Evolutionary conservation across 2,329 filamentous ascomycete species (phyloP), one percentile per base, ranked within the genome.

Genomic region (Ceratocystiopsis sp.): DNA sequence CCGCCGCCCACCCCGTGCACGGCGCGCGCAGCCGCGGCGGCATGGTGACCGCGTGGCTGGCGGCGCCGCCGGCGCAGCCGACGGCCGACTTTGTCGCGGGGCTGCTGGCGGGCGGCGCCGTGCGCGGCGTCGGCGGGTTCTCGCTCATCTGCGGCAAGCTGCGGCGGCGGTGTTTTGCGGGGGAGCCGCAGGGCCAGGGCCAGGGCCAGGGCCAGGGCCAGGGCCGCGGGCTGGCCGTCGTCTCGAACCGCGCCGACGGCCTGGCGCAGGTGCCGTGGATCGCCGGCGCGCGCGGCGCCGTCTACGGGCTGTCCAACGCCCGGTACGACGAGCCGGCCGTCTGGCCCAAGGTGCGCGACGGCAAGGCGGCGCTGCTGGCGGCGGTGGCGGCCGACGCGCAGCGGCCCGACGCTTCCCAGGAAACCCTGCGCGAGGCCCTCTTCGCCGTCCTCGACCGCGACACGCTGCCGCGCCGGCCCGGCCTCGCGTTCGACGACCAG

Each of bases 81-180:
- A 62, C 71, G 2, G 56, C 61, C 32, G 57, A 67, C 3, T 75
- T 73, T 50, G 69, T 76, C 15, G 53, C 65, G 42, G 60, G 61
- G 11, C 61, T 78, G 51, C 63, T 78, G 40, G 62, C 65, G 36
- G 66, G 66, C 25, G 62, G 63, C 18, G 65, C 70, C 11, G 67
- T 76, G 18, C 70, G 70, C 51, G 74, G 72, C 41, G 72, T 80
- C 15, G 77, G 77, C 8, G 76, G 77, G 0, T 80, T 80, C 54
- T 78, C 73, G 19, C 67, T 81, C 53, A 63, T 79, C n/a, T 78
- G 75, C 48, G 74, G 73, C 10, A 77, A 75, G 52, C 60, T 81
- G 51, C 57, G 61, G 40, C 59, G 57, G 39, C 46, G 41, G 58
- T 55, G 33, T 47, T 43, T 11, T 32, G 19, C 46, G 47, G 21